Evolutionary conservation across 2,329 filamentous ascomycete species (phyloP), one percentile per base, ranked within the genome.

Genomic region (Zymoseptoria passerinii): DNA sequence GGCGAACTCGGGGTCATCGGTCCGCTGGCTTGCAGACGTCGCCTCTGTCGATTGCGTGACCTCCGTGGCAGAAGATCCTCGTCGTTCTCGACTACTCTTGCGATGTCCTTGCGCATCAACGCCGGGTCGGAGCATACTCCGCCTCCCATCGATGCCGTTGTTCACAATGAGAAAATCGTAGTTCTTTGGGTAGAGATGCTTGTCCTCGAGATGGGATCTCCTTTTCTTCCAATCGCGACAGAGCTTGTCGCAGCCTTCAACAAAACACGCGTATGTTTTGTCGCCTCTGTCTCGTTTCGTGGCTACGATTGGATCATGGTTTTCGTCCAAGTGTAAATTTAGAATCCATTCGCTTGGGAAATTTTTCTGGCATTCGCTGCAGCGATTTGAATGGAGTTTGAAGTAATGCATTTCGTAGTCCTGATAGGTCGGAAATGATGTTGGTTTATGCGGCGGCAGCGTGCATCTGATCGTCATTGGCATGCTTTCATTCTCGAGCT

Each of bases 241-340:
- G 71, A 90, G 86, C 64, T 88, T 83, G 59, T 94, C 89, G 73
- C 94, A 99, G 53, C 81, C 86, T 69, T 96, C 88, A 6, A 96
- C 85, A 68, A 97, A 95, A 75, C 94, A 99, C 4, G 84, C 85
- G 74, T 88, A 96, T 85, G 88, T 96, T 68, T 90, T 92, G 70
- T 96, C 91, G 50, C 92, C 94, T 66, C 84, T 83, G 55, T 90
- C 90, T 65, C 85, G 83, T 69, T 80, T 83, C 9, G 89, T 82
- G 53, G 83, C 85, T 48, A 83, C 80, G 60, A 97, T 81, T 7
- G 90, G 83, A 74, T 99, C 91, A 73, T 97, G 94, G 65, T 87
- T 89, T 73, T 97, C 94, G 65, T 92, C 85, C 64, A 96, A 92
- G 71, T 99, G 94, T 51, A 97, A 74, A 58, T 81, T 79, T 54